Conservation (phyloP, 495 filamentous ascomycete genomes). For the Trichoderma gamsii region DNA sequence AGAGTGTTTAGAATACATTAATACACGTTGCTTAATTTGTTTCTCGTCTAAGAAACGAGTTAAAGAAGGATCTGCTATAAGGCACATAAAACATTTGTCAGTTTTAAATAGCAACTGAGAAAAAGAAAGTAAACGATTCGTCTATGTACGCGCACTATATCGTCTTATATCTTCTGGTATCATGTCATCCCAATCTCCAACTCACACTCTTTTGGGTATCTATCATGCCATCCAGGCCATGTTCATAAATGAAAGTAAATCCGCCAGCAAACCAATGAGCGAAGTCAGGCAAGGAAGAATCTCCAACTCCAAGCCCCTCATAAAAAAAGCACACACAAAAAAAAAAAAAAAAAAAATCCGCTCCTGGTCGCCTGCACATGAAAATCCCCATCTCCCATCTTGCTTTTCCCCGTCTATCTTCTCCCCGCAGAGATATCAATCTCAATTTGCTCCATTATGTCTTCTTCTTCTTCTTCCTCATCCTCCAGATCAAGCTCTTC, state of each 20-base stretch:
- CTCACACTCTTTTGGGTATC: neutral
- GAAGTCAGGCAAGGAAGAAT: too few relatives aligned
- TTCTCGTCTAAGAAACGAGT: neutral
- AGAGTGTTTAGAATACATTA: neutral
- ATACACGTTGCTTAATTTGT: neutral
- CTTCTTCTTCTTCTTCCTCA: conserved; percentile 4
- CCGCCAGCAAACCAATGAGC: too few relatives aligned
- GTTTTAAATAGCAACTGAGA: too few relatives aligned
- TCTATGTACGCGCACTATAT: too few relatives aligned
- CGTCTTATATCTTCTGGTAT: too few relatives aligned
- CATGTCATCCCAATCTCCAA: too few relatives aligned
- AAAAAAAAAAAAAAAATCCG: neutral
- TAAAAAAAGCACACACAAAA: neutral
- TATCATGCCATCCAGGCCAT: neutral
- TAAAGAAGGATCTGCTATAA: neutral
- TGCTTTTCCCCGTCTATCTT: neutral
- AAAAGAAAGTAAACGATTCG: too few relatives aligned
- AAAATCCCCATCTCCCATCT: neutral
- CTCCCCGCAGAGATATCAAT: conserved; percentile 6
- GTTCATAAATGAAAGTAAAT: neutral
- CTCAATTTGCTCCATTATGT: conserved; percentile 7
- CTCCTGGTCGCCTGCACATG: too few relatives aligned
- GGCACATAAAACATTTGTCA: too few relatives aligned
- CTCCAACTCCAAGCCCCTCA: neutral
- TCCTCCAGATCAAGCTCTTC: conserved; percentile 16